Conservation (phyloP, 2,329 filamentous ascomycete species). For the Ceratocystis papillata region DNA sequence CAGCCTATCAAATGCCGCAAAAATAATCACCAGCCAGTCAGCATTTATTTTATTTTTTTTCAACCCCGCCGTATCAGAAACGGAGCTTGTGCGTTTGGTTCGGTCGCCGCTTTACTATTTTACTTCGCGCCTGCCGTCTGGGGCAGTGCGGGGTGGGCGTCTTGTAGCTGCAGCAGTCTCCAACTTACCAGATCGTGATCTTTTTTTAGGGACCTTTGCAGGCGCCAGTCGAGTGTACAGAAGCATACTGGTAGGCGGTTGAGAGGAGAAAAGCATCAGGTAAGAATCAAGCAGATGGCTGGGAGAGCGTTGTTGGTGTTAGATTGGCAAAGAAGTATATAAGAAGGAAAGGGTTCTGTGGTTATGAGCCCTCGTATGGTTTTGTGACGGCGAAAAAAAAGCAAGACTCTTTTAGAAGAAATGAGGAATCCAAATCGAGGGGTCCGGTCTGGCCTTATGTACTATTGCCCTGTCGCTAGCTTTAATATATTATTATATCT, state of each 20-base stretch:
- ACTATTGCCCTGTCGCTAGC: not conserved
- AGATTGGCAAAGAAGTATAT: not conserved
- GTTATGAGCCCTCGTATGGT: not conserved
- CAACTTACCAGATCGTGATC: constrained; percentile 48
- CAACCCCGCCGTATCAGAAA: not conserved
- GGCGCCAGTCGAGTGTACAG: constrained; percentile 47
- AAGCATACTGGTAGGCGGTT: constrained; percentile 37
- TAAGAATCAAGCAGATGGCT: not conserved
- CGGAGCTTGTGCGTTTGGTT: not conserved
- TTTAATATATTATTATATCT: constrained; percentile 4
- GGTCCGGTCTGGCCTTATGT: not conserved
- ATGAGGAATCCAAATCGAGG: not conserved
- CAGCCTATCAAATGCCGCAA: constrained; percentile 13
- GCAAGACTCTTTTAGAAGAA: constrained; percentile 7
- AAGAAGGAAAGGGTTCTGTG: not conserved
- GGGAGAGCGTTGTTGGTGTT: not conserved
- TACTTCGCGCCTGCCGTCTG: not conserved
- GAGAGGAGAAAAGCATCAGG: constrained; percentile 4
- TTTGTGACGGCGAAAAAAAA: not conserved
- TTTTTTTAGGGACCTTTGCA: constrained; percentile 48
- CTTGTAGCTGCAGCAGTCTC: not conserved
- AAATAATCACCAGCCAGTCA: constrained; percentile 7
- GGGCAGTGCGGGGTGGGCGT: constrained; percentile 4
- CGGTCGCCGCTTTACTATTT: not conserved
- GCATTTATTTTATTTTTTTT: not conserved